Conservation (phyloP, 2,329 filamentous ascomycete species). For the Sporothrix pallida region DNA sequence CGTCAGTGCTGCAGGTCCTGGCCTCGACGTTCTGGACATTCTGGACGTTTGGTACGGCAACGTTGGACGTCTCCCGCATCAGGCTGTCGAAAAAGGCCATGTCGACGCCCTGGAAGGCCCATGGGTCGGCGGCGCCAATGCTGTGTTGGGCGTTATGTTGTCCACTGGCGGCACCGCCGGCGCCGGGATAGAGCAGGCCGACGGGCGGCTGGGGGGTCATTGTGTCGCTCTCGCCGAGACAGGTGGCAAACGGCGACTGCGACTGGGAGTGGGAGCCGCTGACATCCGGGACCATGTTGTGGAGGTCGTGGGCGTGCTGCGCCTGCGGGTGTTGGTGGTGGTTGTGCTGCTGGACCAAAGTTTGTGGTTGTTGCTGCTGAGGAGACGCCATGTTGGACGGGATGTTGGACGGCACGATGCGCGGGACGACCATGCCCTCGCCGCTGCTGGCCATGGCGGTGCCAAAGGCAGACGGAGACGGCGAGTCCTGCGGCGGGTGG, state of each 20-base stretch:
- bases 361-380: not conserved
- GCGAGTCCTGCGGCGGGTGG: constrained; percentile 1
- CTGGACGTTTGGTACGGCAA: not conserved
- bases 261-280: not conserved
- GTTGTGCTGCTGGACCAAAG: not conserved
- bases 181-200: not conserved
- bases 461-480: no score
- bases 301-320: not conserved
- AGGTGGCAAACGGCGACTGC: not conserved
- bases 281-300: constrained; percentile 4
- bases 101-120: constrained; percentile 46
- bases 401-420: not conserved
- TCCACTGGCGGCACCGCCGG: no score
- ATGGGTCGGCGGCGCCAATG: constrained; percentile 41
- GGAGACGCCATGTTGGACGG: not conserved
- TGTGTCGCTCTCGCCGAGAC: not conserved
- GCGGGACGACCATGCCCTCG: constrained; percentile 3
- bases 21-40: not conserved
- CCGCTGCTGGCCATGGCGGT: not conserved
- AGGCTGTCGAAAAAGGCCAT: constrained; percentile 45
- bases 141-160: not conserved
- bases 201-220: not conserved
- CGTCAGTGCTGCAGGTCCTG: not conserved
- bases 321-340: not conserved
- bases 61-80: constrained; percentile 34